Evolutionary conservation across 306 rosid genomes (phyloP).

Genomic region (Carpinus fangiana): DNA sequence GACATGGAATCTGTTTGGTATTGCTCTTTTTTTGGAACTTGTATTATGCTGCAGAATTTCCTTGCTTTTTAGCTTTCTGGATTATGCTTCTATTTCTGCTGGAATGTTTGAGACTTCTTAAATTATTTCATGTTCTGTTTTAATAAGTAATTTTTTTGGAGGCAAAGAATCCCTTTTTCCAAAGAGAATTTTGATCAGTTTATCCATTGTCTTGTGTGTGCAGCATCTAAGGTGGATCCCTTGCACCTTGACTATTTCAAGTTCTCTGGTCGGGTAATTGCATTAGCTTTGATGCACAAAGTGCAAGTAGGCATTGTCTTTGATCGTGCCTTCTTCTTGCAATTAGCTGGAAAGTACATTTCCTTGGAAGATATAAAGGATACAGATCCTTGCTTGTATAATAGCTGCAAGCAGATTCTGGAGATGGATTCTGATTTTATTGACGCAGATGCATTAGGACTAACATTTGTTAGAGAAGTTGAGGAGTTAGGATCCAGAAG

Average conservation of each 20-base stretch:
- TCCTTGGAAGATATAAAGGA: constrained; percentile 73
- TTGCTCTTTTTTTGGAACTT: neutral
- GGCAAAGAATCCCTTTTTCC: constrained; percentile 5
- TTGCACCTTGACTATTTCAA: constrained; percentile 83
- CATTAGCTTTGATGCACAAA: constrained; percentile 89
- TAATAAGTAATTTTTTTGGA: neutral
- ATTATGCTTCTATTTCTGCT: constrained; percentile 1
- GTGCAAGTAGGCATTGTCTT: constrained; percentile 92
- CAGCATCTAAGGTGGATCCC: constrained; percentile 90
- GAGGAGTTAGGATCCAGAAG: constrained; percentile 79
- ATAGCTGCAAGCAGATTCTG: constrained; percentile 78
- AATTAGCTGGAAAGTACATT: constrained; percentile 71
- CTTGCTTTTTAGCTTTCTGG: neutral
- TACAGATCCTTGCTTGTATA: constrained; percentile 76
- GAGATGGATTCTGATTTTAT: constrained; percentile 75
- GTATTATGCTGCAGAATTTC: constrained; percentile 3
- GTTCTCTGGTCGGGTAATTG: constrained; percentile 87
- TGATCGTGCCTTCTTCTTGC: constrained; percentile 84
- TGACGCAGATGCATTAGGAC: constrained; percentile 87
- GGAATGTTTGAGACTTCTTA: neutral
- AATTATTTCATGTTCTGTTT: neutral
- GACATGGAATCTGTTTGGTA: neutral
- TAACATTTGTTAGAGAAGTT: constrained; percentile 86
- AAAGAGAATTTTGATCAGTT: constrained; percentile 21
- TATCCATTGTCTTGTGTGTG: constrained; percentile 33